Evolutionary conservation across 2,329 filamentous ascomycete genomes (phyloP).

Genomic region (Ophiostoma quercus): DNA sequence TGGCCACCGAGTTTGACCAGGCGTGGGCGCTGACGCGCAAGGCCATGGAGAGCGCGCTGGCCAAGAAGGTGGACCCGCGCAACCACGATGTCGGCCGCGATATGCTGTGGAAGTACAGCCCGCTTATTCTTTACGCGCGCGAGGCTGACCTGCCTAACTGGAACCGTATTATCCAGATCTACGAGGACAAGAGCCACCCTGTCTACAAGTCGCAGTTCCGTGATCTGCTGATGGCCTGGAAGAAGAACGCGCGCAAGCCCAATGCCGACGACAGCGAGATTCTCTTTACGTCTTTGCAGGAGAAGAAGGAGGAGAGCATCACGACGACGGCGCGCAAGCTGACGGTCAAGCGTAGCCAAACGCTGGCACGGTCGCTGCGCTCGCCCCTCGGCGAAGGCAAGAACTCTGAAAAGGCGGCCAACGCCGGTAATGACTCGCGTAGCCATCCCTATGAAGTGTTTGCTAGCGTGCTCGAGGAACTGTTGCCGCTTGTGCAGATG

Average conservation of each 20-base stretch:
- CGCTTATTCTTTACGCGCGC: constrained; percentile 79
- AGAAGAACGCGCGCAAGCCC: constrained; percentile 68
- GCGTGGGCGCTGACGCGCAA: constrained; percentile 66
- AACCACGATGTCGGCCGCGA: constrained; percentile 68
- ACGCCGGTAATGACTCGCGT: constrained; percentile 47
- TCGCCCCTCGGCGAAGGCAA: constrained; percentile 57
- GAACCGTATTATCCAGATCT: constrained; percentile 72
- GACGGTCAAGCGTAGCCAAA: constrained; percentile 91
- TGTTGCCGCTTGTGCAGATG: constrained; percentile 76
- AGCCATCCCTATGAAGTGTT: constrained; percentile 78
- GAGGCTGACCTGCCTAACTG: constrained; percentile 79
- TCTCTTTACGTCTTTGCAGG: constrained; percentile 81
- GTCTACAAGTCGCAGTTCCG: constrained; percentile 80
- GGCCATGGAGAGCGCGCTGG: constrained; percentile 55
- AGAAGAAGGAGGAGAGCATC: constrained; percentile 71
- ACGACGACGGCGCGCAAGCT: constrained; percentile 77
- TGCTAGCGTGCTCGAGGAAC: constrained; percentile 70
- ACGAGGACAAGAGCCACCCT: constrained; percentile 69
- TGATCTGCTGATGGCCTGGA: constrained; percentile 72
- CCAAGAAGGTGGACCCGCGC: constrained; percentile 62
- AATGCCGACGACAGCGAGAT: constrained; percentile 74
- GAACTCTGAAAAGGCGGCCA: background rate
- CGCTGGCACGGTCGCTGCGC: constrained; percentile 67
- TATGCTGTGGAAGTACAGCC: constrained; percentile 80
- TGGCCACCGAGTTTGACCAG: constrained; percentile 73